These are phyloP conservation scores for Hibiscus syriacus DNA, from an alignment of 345 rosid species.

Conservation along the genomic window DNA sequence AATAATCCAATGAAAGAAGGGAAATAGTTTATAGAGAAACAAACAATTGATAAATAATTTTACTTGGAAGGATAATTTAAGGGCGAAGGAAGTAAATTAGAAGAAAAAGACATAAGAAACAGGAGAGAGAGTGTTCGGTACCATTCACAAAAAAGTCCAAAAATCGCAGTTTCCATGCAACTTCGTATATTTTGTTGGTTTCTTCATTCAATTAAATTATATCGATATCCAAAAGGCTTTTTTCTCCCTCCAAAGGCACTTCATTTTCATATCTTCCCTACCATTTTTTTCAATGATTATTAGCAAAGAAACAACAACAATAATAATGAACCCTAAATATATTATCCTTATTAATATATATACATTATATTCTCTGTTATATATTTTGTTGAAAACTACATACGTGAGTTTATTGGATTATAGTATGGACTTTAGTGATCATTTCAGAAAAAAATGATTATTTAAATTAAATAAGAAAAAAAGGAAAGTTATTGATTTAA, in stretches of 20 bases:
- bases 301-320: not conserved
- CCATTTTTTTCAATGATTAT: not conserved
- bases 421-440: not conserved
- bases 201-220: not conserved
- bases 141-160: not conserved
- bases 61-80: not conserved
- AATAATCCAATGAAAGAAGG: not conserved
- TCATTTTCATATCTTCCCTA: not conserved
- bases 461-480: not conserved
- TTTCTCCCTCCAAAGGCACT: not conserved
- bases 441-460: not conserved
- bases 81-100: not conserved
- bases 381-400: not conserved
- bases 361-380: not conserved
- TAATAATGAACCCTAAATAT: not conserved
- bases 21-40: not conserved
- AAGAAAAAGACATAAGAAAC: not conserved
- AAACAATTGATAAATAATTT: too few species aligned
- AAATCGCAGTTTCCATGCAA: conserved; percentile 10
- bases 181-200: conserved; percentile 3
- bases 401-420: not conserved
- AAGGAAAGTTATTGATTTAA: not conserved
- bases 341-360: not conserved
- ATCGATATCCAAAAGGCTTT: not conserved
- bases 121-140: not conserved